Conservation (phyloP, 139 green algal species). For the Chlamydomonas asymmetrica region DNA sequence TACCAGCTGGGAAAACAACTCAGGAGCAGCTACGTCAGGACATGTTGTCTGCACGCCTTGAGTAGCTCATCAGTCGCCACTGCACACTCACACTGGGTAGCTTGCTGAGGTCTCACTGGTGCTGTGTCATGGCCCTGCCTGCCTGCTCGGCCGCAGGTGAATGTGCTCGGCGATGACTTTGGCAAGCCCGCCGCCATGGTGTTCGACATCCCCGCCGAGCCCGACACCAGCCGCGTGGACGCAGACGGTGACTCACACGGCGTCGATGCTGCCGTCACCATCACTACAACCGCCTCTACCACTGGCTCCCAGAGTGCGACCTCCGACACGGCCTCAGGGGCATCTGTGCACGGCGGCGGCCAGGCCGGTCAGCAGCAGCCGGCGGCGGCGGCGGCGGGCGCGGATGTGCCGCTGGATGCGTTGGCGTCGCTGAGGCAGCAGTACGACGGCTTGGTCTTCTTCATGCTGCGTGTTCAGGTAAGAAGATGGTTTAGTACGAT, state of each 20-base stretch:
- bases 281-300: neutral
- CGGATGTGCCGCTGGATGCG: slow-evolving; percentile 22
- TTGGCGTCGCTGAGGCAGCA: slow-evolving; percentile 14
- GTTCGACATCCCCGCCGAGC: slow-evolving; percentile 8
- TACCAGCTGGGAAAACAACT: neutral
- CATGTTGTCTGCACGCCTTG: too few relatives aligned
- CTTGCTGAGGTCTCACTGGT: too few relatives aligned
- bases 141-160: neutral
- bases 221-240: neutral
- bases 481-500: too few relatives aligned
- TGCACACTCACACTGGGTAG: too few relatives aligned
- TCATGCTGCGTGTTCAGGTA: slow-evolving; percentile 11
- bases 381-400: neutral
- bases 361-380: neutral
- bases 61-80: too few relatives aligned
- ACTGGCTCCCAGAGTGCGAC: too few relatives aligned
- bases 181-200: slow-evolving; percentile 19
- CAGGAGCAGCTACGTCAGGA: neutral
- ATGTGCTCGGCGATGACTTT: neutral
- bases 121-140: too few relatives aligned
- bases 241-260: slow-evolving; percentile 2
- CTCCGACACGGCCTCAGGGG: neutral
- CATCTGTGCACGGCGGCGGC: neutral
- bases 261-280: neutral
- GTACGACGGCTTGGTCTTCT: slow-evolving; percentile 20